phyloP scores from a whole-genome alignment of 371 early-diverging fungal genomes.

The Mortierella sp. region DNA sequence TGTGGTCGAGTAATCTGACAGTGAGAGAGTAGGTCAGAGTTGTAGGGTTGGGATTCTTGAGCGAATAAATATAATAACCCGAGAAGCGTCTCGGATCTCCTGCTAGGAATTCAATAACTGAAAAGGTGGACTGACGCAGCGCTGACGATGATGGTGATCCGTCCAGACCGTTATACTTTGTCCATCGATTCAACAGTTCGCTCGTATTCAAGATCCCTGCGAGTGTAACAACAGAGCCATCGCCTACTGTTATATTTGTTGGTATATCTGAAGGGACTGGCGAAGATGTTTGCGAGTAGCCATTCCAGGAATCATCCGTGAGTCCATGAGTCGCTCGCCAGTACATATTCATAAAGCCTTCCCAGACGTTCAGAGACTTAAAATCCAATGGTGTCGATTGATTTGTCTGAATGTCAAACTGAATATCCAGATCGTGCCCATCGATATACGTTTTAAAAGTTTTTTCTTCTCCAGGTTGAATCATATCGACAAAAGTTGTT shows the following conservation, averaged over 20 bases:
- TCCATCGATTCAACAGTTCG: slow-evolving; percentile 39
- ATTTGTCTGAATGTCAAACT: slow-evolving; percentile 29
- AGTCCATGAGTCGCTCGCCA: slow-evolving; percentile 50
- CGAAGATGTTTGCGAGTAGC: slow-evolving; percentile 15
- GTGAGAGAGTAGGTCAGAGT: slow-evolving; percentile 26
- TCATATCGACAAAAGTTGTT: neutral
- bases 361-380: slow-evolving; percentile 45
- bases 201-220: slow-evolving; percentile 25
- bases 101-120: slow-evolving; percentile 24
- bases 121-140: neutral
- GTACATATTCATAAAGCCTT: slow-evolving; percentile 56
- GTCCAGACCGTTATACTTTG: slow-evolving; percentile 40
- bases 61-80: slow-evolving; percentile 48
- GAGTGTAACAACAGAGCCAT: slow-evolving; percentile 21
- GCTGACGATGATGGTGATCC: slow-evolving; percentile 34
- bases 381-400: slow-evolving; percentile 19
- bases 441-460: slow-evolving; percentile 49
- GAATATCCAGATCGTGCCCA: slow-evolving; percentile 28
- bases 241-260: neutral
- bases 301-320: slow-evolving; percentile 48
- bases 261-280: slow-evolving; percentile 31
- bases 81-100: slow-evolving; percentile 51
- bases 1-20: slow-evolving; percentile 27
- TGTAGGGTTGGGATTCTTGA: slow-evolving; percentile 26
- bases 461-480: slow-evolving; percentile 27